Evolutionary conservation across 108 stramenopile species (phyloP).

Genomic region (Cyclostephanos tholiformis): DNA sequence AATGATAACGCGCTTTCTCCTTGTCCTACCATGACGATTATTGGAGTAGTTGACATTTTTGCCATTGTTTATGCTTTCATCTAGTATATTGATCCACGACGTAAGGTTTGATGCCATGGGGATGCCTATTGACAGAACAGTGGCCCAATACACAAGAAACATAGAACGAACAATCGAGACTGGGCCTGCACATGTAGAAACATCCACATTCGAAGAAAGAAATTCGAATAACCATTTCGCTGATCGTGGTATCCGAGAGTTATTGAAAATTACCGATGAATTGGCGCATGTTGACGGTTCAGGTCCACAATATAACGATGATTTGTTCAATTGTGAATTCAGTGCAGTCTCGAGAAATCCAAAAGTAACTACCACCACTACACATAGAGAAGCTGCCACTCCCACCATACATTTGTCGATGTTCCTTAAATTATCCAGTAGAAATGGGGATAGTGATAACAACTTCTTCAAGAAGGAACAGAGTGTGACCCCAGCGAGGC

Average conservation of each 20-base stretch:
- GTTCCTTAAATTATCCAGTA: background rate
- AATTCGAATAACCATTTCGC: slow-evolving; percentile 27
- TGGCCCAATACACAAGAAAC: slow-evolving; percentile 26
- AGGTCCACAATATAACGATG: background rate
- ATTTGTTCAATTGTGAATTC: background rate
- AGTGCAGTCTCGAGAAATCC: slow-evolving; percentile 38
- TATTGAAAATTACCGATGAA: background rate
- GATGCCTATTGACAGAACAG: slow-evolving; percentile 18
- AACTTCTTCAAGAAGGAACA: slow-evolving; percentile 9
- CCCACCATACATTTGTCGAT: background rate
- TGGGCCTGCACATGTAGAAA: background rate
- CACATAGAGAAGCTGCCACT: background rate
- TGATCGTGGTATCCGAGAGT: slow-evolving; percentile 17
- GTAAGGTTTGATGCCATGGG: slow-evolving; percentile 18
- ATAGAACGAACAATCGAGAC: background rate
- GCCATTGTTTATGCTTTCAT: background rate
- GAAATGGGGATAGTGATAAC: background rate
- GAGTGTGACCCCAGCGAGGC: slow-evolving; percentile 27
- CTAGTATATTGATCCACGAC: slow-evolving; percentile 16
- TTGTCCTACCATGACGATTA: background rate
- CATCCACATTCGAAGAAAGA: slow-evolving; percentile 11
- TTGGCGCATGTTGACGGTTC: slow-evolving; percentile 6
- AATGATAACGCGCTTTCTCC: slow-evolving; percentile 49
- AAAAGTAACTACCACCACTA: slow-evolving; percentile 18
- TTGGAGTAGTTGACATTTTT: background rate